phyloP scores from a whole-genome alignment of 176 grass and related monocot genomes.

The Lolium perenne region DNA sequence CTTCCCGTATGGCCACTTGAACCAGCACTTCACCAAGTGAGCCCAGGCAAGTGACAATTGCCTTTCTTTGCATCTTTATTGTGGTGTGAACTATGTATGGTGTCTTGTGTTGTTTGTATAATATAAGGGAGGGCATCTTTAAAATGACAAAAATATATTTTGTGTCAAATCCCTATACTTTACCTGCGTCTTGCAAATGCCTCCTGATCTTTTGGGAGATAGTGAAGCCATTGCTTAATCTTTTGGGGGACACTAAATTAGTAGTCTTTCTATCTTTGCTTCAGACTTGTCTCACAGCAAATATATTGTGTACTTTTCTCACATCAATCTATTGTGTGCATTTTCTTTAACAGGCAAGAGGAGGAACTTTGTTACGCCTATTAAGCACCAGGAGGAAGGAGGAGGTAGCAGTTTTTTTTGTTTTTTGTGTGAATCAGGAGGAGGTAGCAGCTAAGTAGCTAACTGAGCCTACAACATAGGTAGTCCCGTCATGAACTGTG shows the following conservation, averaged over 20 bases:
- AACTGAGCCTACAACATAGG: not conserved
- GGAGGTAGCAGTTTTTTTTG: not conserved
- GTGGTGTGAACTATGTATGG: not conserved
- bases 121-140: not conserved
- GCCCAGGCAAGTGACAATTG: not conserved
- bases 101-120: not conserved
- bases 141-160: not conserved
- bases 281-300: not conserved
- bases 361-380: not conserved
- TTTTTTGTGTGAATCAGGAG: not conserved
- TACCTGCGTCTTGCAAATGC: not conserved
- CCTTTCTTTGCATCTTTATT: not conserved
- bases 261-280: too few species aligned
- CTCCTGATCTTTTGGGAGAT: not conserved
- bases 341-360: not conserved
- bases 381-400: not conserved
- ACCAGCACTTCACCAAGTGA: not conserved
- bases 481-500: not conserved
- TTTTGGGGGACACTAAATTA: too few species aligned
- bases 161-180: not conserved
- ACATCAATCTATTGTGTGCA: not conserved
- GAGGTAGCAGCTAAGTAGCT: not conserved
- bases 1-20: not conserved
- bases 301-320: not conserved
- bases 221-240: too few species aligned